phyloP scores from a whole-genome alignment of 2,329 filamentous ascomycete species.

The Colletotrichum lini region DNA sequence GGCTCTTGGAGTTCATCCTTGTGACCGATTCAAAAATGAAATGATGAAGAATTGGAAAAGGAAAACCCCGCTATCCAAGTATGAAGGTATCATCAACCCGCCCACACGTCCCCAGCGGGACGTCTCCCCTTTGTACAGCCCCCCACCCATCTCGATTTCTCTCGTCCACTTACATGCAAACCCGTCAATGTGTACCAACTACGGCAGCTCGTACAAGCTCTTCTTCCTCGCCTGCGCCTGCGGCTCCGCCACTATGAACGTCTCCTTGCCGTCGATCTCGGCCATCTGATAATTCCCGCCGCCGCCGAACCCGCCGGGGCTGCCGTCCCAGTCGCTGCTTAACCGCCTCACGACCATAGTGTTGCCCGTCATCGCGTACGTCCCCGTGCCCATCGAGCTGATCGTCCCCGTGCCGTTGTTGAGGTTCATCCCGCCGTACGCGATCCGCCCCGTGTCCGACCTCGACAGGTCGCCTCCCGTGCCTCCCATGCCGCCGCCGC shows the following conservation, averaged over 20 bases:
- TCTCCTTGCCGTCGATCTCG: constrained; percentile 38
- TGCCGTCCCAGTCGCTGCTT: constrained; percentile 34
- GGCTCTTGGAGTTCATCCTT: too few species aligned
- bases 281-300: constrained; percentile 34
- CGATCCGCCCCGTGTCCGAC: constrained; percentile 20
- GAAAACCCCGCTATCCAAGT: constrained; percentile 19
- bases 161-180: not conserved
- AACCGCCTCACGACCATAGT: constrained; percentile 8
- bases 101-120: not conserved
- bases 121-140: constrained; percentile 6
- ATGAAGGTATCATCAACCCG: constrained; percentile 14
- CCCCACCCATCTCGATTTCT: not conserved
- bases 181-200: not conserved
- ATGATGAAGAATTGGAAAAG: not conserved
- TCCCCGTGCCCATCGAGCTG: constrained; percentile 38
- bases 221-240: constrained; percentile 29
- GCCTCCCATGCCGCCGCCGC: not conserved
- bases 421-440: constrained; percentile 20
- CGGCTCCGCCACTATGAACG: constrained; percentile 16
- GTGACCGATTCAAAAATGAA: not conserved
- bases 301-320: constrained; percentile 23
- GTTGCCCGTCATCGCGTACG: constrained; percentile 7
- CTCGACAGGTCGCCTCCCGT: not conserved
- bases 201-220: constrained; percentile 38
- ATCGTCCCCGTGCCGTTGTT: constrained; percentile 27